Evolutionary conservation across 2,329 filamentous ascomycete species (phyloP), one percentile per base, ranked within the genome.

Genomic region (Coleophoma crateriformis): DNA sequence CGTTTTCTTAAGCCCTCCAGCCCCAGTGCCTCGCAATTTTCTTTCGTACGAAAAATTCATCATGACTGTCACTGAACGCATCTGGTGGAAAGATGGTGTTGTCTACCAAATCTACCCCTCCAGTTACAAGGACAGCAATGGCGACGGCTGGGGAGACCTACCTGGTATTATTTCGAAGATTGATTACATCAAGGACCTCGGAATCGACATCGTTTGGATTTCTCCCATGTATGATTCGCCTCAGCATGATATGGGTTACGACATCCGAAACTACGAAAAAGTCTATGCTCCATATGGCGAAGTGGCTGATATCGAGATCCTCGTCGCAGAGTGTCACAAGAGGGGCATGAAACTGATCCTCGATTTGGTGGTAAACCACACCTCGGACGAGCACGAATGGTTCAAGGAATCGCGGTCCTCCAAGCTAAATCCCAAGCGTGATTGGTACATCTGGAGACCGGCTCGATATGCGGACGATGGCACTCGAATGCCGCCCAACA

Each of bases 281-380:
- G 79, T 89, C 27, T 77, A 87, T 57, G 68, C 73, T 2, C 76
- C 79, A 1, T 89, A 88, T 57, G 85, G 85, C 35, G 83, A 82
- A 1, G 70, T 89, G 7, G 70, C 73, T 51, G 84, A 89, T 60
- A 78, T 87, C 45, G 82, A 88, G 50, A 66, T 68, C 0, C 64
- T 89, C 34, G 82, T 87, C 45, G 61, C 73, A 22, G 78, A 77
- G 42, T 75, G 79, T 38, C 82, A 86, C 52, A 66, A 74, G 14
- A 74, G 83, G 4, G 81, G 77, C 3, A 87, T 90, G 78, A 81
- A 79, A 56, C 67, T 90, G 11, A 81, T 91, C 50, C 76, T 90
- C 51, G 87, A 91, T 61, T 71, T 91, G 3, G 87, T 91, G 2
- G 77, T 90, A 53, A 92, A 90, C 57, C 87, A 92, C 63, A 90